Conservation (phyloP, 345 rosid genomes). For the Hibiscus tridactylites region DNA sequence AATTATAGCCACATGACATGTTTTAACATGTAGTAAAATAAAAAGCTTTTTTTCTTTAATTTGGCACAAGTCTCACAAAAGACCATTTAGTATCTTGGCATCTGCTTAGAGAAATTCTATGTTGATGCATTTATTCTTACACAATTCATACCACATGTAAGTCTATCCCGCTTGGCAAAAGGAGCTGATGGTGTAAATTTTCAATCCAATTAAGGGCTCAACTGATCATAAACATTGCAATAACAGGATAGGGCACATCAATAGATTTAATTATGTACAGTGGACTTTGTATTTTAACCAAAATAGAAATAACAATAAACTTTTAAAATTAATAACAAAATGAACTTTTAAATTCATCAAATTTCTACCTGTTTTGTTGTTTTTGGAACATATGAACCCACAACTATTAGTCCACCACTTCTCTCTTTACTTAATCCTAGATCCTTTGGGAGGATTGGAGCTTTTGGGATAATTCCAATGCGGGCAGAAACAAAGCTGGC, state of each 20-base stretch:
- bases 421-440: conserved; percentile 49
- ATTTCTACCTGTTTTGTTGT: conserved; percentile 79
- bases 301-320: conserved; percentile 10
- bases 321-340: neutral
- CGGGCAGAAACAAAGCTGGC: conserved; percentile 95
- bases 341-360: conserved; percentile 11
- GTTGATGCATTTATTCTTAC: neutral
- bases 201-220: neutral
- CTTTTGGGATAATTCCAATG: conserved; percentile 73
- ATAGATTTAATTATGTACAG: neutral
- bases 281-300: neutral
- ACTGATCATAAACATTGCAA: neutral
- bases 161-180: neutral
- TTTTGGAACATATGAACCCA: conserved; percentile 96
- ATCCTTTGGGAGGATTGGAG: conserved; percentile 74
- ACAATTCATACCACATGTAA: neutral
- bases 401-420: conserved; percentile 78
- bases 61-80: neutral
- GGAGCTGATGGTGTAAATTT: neutral
- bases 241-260: neutral
- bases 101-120: neutral
- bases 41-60: neutral
- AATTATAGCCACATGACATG: neutral
- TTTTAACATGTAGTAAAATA: neutral
- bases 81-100: neutral